Evolutionary conservation across 2,329 filamentous ascomycete genomes (phyloP), one percentile per base, ranked within the genome.

Genomic region (Verticillium alfalfae): DNA sequence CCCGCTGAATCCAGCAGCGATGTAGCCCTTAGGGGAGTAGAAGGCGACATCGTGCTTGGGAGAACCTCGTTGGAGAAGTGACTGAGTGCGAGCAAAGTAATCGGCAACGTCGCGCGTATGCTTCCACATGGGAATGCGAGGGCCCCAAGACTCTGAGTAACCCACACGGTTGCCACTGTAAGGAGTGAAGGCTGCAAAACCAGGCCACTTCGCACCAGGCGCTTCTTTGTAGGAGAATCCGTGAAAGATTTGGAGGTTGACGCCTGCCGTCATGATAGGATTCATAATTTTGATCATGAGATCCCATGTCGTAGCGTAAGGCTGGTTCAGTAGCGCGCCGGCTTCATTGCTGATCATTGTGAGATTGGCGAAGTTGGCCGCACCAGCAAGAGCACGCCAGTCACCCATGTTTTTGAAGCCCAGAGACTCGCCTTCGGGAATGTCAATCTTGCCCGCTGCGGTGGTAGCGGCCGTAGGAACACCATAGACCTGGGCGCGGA

Each of bases 141-240:
- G 65, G 34, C 65, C 65, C 63, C 63, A 66, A 34, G 64, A 62
- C 56, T 66, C 65, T 9, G 60, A 59, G 60, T 62, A 62, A 15
- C 60, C 60, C 22, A 62, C 56, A 45, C 36, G 18, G 34, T 59
- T 59, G 16, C 60, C 52, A 45, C 52, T 59, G 16, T 60, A 56
- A 8, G 56, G 64, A 7, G 62, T 57, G 26, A 66, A 66, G 9
- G 63, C 58, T 1, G 63, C 62, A 39, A 59, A 64, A 26, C 65
- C 65, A 15, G 65, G 65, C 65, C 63, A 66, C 10, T 61, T 63
- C 31, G 65, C 61, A 9, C 58, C 61, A 10, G 61, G 60, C 12
- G 62, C 55, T 31, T 59, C 57, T 22, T 57, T 56, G 56, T 65
- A 66, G 2, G 65, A 58, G 52, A 62, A 66, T 22, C 65, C 65